Base-by-base conservation (phyloP, 2,329 filamentous ascomycete species). In the Pseudopyrenochaeta lycopersici region DNA sequence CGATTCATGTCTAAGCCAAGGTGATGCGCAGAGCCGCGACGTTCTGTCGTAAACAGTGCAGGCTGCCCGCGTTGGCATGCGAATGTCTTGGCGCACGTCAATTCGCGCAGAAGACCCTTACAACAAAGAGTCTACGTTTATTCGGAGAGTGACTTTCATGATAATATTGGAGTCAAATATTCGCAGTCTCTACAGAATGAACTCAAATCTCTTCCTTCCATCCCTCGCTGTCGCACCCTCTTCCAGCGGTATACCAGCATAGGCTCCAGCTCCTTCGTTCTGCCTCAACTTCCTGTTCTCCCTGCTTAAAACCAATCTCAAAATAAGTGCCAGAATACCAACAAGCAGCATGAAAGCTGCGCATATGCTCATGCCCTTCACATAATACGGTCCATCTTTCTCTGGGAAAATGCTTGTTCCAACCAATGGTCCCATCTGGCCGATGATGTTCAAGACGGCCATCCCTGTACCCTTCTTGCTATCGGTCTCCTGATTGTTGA, bases 401-500 rank as follows among this genome's bases (percentile, higher is more conserved):
- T 80, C 76, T 0, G 83, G 83, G 67, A 84, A 85, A n/a, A 85
- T 66, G 52, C 81, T 77, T n/a, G 80, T 82, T 0, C 83, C 83
- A 0, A 85, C 63, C 9, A 85, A 76, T 1, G 91, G 91, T 0
- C 91, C 91, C 59, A 88, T 88, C 76, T 96, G 91, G 1, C 91
- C 93, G 12, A 97, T 82, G 31, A 92, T 68, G 74, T 97, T 93
- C 68, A 97, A 75, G 29, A 97, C 81, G 1, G 90, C 91, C 67
- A 96, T 90, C 1, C 89, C 91, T 1, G 86, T 86, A 0, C 91
- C 91, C 62, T 90, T 89, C 6, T 86, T 85, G 46, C 84, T 85
- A 56, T 88, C 85, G 11, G 81, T 86, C 47, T 84, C 78, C 70
- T 95, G 90, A 74, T 96, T 97, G 71, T 96, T 96, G 68, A 97